phyloP scores from a whole-genome alignment of 208 protist species.

The Leishmania turanica region DNA sequence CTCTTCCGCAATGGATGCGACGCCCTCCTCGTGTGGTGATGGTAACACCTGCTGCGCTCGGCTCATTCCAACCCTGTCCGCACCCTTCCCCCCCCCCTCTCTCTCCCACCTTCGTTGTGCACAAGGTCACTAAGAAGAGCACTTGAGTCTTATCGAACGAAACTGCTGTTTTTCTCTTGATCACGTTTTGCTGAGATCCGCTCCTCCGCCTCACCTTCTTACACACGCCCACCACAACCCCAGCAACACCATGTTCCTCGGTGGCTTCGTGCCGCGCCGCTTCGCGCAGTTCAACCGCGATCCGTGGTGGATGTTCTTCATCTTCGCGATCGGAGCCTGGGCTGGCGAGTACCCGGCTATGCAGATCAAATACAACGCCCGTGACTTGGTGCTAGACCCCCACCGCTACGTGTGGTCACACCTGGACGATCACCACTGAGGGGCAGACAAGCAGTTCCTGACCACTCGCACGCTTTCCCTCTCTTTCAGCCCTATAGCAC shows the following conservation, averaged over 20 bases:
- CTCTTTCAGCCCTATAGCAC: background rate
- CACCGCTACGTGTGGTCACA: slow-evolving; percentile 89
- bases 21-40: background rate
- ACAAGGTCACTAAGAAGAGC: background rate
- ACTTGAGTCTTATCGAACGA: background rate
- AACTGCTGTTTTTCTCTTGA: background rate
- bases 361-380: slow-evolving; percentile 88
- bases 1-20: background rate
- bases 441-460: background rate
- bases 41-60: background rate
- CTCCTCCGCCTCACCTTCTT: background rate
- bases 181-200: background rate
- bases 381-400: slow-evolving; percentile 76
- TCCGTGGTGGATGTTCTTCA: slow-evolving; percentile 84
- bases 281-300: slow-evolving; percentile 88
- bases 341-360: slow-evolving; percentile 84
- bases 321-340: slow-evolving; percentile 79
- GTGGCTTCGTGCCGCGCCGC: slow-evolving; percentile 83
- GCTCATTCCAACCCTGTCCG: background rate
- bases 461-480: background rate
- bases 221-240: background rate
- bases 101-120: background rate
- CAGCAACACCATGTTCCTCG: slow-evolving; percentile 66
- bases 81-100: background rate
- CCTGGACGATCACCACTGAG: slow-evolving; percentile 85